phyloP scores from a whole-genome alignment of 495 filamentous ascomycete genomes.

The Aspergillus affinis region DNA sequence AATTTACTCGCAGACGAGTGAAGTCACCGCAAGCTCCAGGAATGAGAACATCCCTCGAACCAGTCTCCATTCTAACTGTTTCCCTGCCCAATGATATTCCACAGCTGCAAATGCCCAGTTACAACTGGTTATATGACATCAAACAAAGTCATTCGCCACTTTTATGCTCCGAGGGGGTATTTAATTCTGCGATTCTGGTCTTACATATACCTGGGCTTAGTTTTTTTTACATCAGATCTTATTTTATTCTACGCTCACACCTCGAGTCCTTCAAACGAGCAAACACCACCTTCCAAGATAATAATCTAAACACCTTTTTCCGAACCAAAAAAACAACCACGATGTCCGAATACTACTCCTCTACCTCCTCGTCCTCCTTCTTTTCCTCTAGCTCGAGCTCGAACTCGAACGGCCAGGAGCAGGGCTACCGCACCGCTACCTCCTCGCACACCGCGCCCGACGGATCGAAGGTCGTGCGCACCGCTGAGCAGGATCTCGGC shows the following conservation, averaged over 20 bases:
- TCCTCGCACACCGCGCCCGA: constrained; percentile 34
- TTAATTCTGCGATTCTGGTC: no score
- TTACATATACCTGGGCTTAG: no score
- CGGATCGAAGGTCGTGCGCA: constrained; percentile 40
- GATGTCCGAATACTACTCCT: constrained; percentile 19
- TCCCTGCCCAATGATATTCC: no score
- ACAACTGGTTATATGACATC: neutral
- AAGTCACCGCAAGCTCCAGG: neutral
- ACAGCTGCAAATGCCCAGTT: no score
- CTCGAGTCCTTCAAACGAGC: no score
- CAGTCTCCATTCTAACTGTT: no score
- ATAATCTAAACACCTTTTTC: neutral
- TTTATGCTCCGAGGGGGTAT: neutral
- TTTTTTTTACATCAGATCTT: no score
- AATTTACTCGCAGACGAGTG: neutral
- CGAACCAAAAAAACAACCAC: neutral
- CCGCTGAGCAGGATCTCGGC: constrained; percentile 39
- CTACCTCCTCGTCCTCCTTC: constrained; percentile 29
- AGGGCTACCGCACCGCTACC: constrained; percentile 38
- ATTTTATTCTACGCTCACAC: no score
- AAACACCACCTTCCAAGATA: no score
- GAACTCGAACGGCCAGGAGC: constrained; percentile 24
- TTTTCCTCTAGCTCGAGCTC: constrained; percentile 37
- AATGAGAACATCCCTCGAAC: no score
- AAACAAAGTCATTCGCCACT: neutral